phyloP scores from a whole-genome alignment of 257 asterid genomes.

The Lavandula angustifolia region DNA sequence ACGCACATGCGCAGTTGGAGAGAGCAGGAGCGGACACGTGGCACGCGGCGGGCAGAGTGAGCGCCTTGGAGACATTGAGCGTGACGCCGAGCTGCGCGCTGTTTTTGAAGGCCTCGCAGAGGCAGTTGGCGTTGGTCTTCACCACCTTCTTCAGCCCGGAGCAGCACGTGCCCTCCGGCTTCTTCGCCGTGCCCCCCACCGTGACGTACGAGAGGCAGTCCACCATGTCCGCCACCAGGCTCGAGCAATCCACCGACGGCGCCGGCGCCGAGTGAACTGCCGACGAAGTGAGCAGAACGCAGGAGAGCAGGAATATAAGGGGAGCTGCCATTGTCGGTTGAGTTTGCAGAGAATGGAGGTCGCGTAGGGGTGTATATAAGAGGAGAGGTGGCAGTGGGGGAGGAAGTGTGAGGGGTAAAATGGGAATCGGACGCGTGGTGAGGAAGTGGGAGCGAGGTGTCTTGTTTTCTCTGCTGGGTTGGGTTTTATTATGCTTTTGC shows the following conservation, averaged over 20 bases:
- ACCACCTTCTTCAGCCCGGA: constrained; percentile 74
- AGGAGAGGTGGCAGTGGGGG: constrained; percentile 24
- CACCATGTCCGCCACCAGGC: constrained; percentile 60
- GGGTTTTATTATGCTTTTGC: not conserved
- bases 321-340: constrained; percentile 28
- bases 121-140: constrained; percentile 70
- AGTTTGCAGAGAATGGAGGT: not conserved
- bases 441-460: constrained; percentile 26
- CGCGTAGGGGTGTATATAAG: not conserved
- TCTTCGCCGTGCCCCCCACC: constrained; percentile 57
- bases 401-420: constrained; percentile 15
- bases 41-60: constrained; percentile 81
- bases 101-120: constrained; percentile 74
- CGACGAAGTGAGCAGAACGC: constrained; percentile 22
- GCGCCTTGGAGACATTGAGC: constrained; percentile 71
- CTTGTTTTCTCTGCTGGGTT: constrained; percentile 18
- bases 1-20: constrained; percentile 70
- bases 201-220: constrained; percentile 77
- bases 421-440: constrained; percentile 39
- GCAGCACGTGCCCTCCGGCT: constrained; percentile 74
- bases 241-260: constrained; percentile 74
- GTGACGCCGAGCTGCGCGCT: constrained; percentile 83
- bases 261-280: constrained; percentile 70
- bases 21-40: constrained; percentile 76
- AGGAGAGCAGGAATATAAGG: constrained; percentile 10